phyloP scores from a whole-genome alignment of 805 yeast genomes.

The Candida insectorum region DNA sequence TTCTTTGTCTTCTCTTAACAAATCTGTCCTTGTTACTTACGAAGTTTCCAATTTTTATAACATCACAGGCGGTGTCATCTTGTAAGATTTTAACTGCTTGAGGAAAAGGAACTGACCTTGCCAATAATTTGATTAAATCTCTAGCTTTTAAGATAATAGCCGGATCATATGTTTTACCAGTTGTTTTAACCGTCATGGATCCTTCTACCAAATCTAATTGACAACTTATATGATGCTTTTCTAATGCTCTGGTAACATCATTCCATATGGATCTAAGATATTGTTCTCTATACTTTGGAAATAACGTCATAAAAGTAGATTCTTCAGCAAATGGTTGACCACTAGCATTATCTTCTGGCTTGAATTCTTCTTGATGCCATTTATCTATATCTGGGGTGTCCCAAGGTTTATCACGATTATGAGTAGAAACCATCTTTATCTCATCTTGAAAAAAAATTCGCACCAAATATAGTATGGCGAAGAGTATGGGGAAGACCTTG shows the following conservation, averaged over 20 bases:
- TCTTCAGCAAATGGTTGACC: slow-evolving; percentile 94
- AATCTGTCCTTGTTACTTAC: slow-evolving; percentile 91
- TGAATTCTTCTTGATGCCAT: slow-evolving; percentile 87
- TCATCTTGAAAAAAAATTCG: slow-evolving; percentile 10
- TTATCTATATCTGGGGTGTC: slow-evolving; percentile 93
- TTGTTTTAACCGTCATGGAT: slow-evolving; percentile 94
- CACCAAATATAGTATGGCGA: neutral
- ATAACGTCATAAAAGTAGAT: slow-evolving; percentile 88
- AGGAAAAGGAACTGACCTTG: slow-evolving; percentile 95
- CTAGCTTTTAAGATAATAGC: slow-evolving; percentile 91
- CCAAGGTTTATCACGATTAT: slow-evolving; percentile 96
- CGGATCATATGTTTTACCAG: slow-evolving; percentile 94
- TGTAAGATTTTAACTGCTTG: slow-evolving; percentile 90
- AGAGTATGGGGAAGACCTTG: slow-evolving; percentile 1
- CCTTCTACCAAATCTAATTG: slow-evolving; percentile 91
- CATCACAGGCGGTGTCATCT: slow-evolving; percentile 94
- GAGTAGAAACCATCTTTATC: slow-evolving; percentile 76
- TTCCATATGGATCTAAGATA: slow-evolving; percentile 90
- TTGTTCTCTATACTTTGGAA: slow-evolving; percentile 94
- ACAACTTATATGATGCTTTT: slow-evolving; percentile 74
- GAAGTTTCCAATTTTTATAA: slow-evolving; percentile 87
- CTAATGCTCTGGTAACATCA: slow-evolving; percentile 81
- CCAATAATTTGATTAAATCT: slow-evolving; percentile 87
- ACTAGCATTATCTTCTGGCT: slow-evolving; percentile 80
- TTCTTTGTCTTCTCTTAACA: slow-evolving; percentile 90